phyloP scores from a whole-genome alignment of 2,329 filamentous ascomycete species.

The Aspergillus aculeatinus region DNA sequence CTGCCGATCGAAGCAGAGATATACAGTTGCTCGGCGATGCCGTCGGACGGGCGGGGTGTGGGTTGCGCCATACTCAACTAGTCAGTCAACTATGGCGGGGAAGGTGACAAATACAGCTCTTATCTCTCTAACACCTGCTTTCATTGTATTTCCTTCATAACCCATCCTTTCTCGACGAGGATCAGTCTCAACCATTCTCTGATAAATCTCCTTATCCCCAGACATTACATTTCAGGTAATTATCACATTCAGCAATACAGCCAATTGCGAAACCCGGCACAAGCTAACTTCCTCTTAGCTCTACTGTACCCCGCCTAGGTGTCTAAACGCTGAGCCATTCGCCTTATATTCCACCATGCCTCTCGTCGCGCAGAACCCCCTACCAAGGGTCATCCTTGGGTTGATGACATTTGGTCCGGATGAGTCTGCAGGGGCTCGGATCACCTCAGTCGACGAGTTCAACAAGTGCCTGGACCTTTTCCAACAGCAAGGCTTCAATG shows the following conservation, averaged over 20 bases:
- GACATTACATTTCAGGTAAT: background rate
- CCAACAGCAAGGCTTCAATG: conserved; percentile 75
- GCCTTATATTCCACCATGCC: conserved; percentile 29
- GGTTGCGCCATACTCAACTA: background rate
- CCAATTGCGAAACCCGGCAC: background rate
- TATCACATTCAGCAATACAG: background rate
- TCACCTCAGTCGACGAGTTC: conserved; percentile 69
- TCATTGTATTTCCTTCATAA: background rate
- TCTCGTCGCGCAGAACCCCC: conserved; percentile 43
- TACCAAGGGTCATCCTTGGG: conserved; percentile 74
- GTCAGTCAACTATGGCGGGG: background rate
- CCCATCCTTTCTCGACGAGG: background rate
- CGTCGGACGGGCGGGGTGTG: background rate
- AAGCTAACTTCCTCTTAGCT: background rate
- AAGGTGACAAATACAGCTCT: background rate
- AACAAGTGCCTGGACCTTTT: conserved; percentile 72
- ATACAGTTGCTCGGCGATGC: background rate
- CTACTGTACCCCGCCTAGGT: background rate
- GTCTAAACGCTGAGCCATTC: background rate
- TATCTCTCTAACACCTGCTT: background rate
- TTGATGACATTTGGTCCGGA: conserved; percentile 81
- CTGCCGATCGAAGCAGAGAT: background rate
- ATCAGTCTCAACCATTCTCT: background rate
- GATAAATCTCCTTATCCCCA: background rate
- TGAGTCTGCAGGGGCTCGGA: conserved; percentile 62